Evolutionary conservation across 495 filamentous ascomycete species (phyloP), one percentile per base, ranked within the genome.

Genomic region (Amorphotheca resinae): DNA sequence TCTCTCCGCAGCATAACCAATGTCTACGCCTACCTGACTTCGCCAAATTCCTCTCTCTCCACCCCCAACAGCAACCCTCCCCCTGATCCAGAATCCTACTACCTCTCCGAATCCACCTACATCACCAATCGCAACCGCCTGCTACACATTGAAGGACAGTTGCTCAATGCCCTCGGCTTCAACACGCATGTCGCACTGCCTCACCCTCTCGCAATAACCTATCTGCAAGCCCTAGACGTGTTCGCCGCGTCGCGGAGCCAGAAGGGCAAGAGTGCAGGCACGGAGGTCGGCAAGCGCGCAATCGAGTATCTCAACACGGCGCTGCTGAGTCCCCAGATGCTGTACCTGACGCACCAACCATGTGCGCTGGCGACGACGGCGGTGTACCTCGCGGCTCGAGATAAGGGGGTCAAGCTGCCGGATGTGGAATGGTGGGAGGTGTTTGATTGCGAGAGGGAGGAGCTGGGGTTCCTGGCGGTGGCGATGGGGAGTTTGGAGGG

Each of bases 361-460:
- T 72, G 79, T 42, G 73, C 76, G 17, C 65, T 98, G 9, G 93
- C 93, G 2, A 83, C 87, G 4, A 85, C 88, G 11, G 83, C 88
- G 2, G 79, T 93, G 14, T 98, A 96, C 58, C 73, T 87, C 14
- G 84, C 87, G 7, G 79, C 86, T n/a, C 73, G 82, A 18, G 87
- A 96, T 43, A 58, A 76, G 2, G 78, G 69, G 0, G 72, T 81
- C 22, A 85, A 82, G 57, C 67, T 96, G 60, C 82, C 89, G 2
- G 79, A 79, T 38, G 69, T 65, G 18, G 80, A 85, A 38, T 98
- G 91, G 91, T 98, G 91, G 91, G 87, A 93, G 62, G 83, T 95
- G 0, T 96, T 98, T 60, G 91, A 98, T 64, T 84, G 87, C n/a
- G 89, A 95, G 38, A 69, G 93, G 16, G 91, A 98, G 68, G 87